phyloP scores from a whole-genome alignment of 805 yeast species.

The Candida glaebosa region DNA sequence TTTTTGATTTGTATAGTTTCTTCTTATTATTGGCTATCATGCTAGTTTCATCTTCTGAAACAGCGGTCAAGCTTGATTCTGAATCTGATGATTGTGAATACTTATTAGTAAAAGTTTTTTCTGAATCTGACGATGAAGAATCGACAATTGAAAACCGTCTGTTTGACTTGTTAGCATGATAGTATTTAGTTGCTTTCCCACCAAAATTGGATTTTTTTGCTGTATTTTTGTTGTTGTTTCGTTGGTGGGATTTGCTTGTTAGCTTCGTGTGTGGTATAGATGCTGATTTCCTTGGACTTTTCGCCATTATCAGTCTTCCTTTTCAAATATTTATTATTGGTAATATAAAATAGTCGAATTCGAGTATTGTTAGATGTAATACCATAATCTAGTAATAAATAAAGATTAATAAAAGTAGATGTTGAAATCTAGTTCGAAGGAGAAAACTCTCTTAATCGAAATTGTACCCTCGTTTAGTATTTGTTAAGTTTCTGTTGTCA shows the following conservation, averaged over 20 bases:
- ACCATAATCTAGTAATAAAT: constrained; percentile 1
- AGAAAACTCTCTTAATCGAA: neutral
- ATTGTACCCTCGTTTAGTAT: neutral
- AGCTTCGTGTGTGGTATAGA: constrained; percentile 7
- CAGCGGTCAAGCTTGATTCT: constrained; percentile 41
- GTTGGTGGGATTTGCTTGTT: constrained; percentile 9
- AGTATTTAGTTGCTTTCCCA: constrained; percentile 10
- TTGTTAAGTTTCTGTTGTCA: neutral
- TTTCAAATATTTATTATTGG: constrained; percentile 3
- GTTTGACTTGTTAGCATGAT: constrained; percentile 9
- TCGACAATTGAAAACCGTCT: constrained; percentile 36
- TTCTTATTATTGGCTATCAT: constrained; percentile 1
- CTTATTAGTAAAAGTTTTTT: constrained; percentile 6
- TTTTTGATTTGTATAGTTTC: constrained; percentile 6
- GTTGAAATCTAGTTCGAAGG: neutral
- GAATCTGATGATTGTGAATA: constrained; percentile 20
- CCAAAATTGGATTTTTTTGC: neutral
- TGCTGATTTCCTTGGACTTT: constrained; percentile 23
- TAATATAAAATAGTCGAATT: neutral
- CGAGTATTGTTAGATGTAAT: neutral
- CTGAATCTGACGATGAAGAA: constrained; percentile 25
- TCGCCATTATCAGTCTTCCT: constrained; percentile 21
- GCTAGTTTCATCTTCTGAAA: constrained; percentile 21
- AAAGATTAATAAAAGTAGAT: neutral
- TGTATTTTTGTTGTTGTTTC: neutral